Percentiles rank a stretch among this genome's conserved stretches.
Evolutionary conservation across 768 basidiomycete genomes (phyloP).

Genomic region (Mycena venus): DNA sequence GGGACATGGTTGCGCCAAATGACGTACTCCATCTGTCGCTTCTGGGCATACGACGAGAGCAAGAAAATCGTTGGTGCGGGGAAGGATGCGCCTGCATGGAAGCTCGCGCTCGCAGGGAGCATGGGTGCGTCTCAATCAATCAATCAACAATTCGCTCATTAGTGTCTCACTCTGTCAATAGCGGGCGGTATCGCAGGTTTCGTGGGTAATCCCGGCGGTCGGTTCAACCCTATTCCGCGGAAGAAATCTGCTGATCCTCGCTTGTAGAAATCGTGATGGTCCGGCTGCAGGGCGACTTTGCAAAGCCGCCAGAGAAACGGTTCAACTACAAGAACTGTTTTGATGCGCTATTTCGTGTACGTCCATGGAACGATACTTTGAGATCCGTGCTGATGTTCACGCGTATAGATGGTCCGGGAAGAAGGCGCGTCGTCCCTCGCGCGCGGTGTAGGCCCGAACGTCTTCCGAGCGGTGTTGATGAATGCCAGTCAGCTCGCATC

Average conservation of each 20-base stretch:
- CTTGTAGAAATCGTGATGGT: conserved; percentile 85
- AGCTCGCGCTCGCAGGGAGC: conserved; percentile 83
- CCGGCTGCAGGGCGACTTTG: conserved; percentile 91
- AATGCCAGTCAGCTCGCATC: conserved; percentile 94
- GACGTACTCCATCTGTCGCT: conserved; percentile 93
- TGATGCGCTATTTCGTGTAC: conserved; percentile 87
- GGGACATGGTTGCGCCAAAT: conserved; percentile 94
- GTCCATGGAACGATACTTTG: too few relatives aligned
- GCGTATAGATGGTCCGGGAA: conserved; percentile 83
- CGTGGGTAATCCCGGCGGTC: conserved; percentile 91
- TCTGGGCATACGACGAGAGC: conserved; percentile 94
- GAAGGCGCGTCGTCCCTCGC: conserved; percentile 83
- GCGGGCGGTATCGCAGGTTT: conserved; percentile 90
- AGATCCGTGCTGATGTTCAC: conserved; percentile 9
- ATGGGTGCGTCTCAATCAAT: conserved; percentile 73
- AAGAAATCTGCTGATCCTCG: not conserved
- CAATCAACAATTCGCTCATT: not conserved
- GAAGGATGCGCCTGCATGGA: conserved; percentile 82
- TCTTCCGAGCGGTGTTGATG: conserved; percentile 89
- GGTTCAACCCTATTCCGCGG: conserved; percentile 30
- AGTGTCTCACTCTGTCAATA: conserved; percentile 39
- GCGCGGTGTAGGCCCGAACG: conserved; percentile 87
- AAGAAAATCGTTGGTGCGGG: conserved; percentile 86
- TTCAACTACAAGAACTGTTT: conserved; percentile 93
- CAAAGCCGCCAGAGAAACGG: conserved; percentile 88